phyloP scores from a whole-genome alignment of 345 rosid species.

The Physaria fendleri region DNA sequence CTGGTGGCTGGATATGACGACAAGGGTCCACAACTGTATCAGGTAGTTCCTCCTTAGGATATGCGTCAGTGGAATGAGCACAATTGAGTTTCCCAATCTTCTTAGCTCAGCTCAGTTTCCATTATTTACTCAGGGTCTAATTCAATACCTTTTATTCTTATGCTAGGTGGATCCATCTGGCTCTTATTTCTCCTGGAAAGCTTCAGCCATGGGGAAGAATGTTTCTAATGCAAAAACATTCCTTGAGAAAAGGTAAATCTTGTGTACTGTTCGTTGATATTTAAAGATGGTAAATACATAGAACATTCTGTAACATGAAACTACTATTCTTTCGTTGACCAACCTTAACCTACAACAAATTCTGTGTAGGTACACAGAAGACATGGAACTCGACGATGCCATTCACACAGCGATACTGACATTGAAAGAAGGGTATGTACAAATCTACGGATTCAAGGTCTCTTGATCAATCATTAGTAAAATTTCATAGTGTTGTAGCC shows the following conservation, averaged over 20 bases:
- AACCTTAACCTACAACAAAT: too few species aligned
- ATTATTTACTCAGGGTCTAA: not conserved
- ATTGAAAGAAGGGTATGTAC: constrained; percentile 95
- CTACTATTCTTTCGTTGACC: too few species aligned
- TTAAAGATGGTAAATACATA: too few species aligned
- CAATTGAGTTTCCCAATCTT: too few species aligned
- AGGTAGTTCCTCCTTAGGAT: constrained; percentile 54
- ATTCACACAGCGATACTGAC: constrained; percentile 97
- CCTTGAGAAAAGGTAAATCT: constrained; percentile 83
- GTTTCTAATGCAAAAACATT: constrained; percentile 97
- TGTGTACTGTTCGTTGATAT: constrained; percentile 10
- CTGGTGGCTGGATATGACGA: constrained; percentile 94
- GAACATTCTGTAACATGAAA: too few species aligned
- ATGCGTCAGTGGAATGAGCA: too few species aligned
- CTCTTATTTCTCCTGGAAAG: constrained; percentile 99
- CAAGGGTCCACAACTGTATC: constrained; percentile 90
- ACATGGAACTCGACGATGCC: constrained; percentile 99
- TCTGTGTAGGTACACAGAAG: constrained; percentile 70
- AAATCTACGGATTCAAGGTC: too few species aligned
- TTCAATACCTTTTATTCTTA: too few species aligned
- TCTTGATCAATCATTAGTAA: too few species aligned
- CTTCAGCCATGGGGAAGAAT: constrained; percentile 98
- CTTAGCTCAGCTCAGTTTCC: not conserved
- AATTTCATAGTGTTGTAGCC: too few species aligned
- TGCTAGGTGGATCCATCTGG: constrained; percentile 99